phyloP scores from a whole-genome alignment of 371 early-diverging fungal species.

The Mucor circinelloides region DNA sequence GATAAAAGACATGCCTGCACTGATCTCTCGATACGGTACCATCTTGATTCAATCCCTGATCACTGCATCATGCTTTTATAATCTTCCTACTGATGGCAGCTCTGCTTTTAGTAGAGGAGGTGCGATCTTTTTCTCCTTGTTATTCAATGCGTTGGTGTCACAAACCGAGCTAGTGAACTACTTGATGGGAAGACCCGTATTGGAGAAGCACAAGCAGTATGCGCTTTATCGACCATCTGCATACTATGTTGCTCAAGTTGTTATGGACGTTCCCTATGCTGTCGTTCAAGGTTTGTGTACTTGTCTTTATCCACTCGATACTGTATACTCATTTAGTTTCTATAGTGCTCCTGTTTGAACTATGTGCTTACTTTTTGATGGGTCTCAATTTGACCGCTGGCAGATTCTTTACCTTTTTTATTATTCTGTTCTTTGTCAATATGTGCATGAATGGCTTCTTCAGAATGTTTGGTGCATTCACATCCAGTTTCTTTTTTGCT shows the following conservation, averaged over 20 bases:
- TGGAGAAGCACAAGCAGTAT: conserved; percentile 70
- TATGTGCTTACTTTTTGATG: conserved; percentile 64
- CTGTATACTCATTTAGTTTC: conserved; percentile 3
- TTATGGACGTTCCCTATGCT: conserved; percentile 43
- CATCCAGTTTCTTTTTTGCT: conserved; percentile 57
- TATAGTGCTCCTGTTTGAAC: conserved; percentile 46
- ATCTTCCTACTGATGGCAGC: conserved; percentile 45
- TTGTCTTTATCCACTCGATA: background rate
- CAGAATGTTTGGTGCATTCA: conserved; percentile 43
- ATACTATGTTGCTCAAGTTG: conserved; percentile 60
- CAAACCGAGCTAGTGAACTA: conserved; percentile 55
- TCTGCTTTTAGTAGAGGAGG: conserved; percentile 73
- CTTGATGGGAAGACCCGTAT: conserved; percentile 58
- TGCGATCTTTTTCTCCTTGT: conserved; percentile 59
- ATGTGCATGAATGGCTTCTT: conserved; percentile 58
- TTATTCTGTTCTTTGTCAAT: conserved; percentile 46
- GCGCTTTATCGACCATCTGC: conserved; percentile 70
- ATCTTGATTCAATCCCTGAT: conserved; percentile 68
- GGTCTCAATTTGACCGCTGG: conserved; percentile 53
- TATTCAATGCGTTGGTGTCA: conserved; percentile 59
- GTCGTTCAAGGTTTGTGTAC: conserved; percentile 19
- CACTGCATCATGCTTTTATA: conserved; percentile 68
- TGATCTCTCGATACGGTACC: conserved; percentile 62
- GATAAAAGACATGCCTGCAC: conserved; percentile 48
- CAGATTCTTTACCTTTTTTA: conserved; percentile 54